Evolutionary conservation across 2,329 filamentous ascomycete species (phyloP).

Genomic region (Penicillium sp.): DNA sequence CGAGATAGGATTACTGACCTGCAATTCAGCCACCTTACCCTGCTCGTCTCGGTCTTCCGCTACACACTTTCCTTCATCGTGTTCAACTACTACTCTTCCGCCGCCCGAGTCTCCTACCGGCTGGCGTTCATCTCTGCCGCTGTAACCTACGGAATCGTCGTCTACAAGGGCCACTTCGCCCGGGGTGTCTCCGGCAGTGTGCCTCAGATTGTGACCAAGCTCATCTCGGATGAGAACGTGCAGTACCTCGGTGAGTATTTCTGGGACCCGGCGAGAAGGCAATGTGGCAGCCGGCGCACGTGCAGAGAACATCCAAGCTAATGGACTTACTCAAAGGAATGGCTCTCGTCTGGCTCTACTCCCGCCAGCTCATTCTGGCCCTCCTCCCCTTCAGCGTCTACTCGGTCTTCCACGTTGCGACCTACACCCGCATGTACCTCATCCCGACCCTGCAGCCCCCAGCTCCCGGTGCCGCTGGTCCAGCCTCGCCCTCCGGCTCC

Average conservation of each 20-base stretch:
- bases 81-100: constrained; percentile 79
- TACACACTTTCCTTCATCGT: constrained; percentile 84
- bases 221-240: constrained; percentile 90
- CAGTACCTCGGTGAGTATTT: constrained; percentile 82
- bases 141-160: constrained; percentile 93
- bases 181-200: constrained; percentile 70
- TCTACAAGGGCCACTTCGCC: constrained; percentile 95
- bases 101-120: constrained; percentile 84
- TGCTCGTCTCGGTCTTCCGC: constrained; percentile 79
- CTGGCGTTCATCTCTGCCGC: constrained; percentile 86
- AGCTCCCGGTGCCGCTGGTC: constrained; percentile 49
- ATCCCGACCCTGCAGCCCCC: constrained; percentile 82
- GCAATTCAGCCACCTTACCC: constrained; percentile 71
- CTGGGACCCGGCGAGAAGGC: background rate
- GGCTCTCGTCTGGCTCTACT: constrained; percentile 93
- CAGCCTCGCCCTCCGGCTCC: constrained; percentile 55
- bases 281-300: background rate
- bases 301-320: constrained; percentile 7
- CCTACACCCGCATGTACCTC: constrained; percentile 90
- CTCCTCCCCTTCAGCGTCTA: constrained; percentile 95
- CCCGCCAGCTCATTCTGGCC: constrained; percentile 84
- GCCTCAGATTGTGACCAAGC: constrained; percentile 63
- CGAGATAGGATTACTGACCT: constrained; percentile 23
- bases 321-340: constrained; percentile 61
- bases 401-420: constrained; percentile 97